These are phyloP conservation scores for Peniophora sp. DNA, from an alignment of 1,284 basidiomycete species.

Conservation along the genomic window DNA sequence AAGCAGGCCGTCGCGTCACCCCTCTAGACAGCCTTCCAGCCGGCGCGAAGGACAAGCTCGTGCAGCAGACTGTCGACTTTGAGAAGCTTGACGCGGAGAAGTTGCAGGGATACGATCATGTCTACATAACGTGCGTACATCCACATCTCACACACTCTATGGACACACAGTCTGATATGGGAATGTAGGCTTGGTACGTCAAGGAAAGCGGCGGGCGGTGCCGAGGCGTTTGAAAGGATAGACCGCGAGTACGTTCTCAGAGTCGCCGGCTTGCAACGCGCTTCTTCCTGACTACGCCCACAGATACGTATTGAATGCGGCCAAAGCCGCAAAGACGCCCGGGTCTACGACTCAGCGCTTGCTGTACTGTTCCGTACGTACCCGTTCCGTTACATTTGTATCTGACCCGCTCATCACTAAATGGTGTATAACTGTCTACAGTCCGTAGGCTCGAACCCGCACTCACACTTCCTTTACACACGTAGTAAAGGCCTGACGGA, in stretches of 20 bases:
- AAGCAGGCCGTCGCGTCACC: constrained; percentile 58
- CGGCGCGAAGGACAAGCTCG: constrained; percentile 37
- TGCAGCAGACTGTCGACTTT: constrained; percentile 59
- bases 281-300: background rate
- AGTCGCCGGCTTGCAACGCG: constrained; percentile 3
- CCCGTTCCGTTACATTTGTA: background rate
- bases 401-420: background rate
- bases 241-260: constrained; percentile 52
- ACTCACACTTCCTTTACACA: constrained; percentile 43
- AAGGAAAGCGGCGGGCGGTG: constrained; percentile 49
- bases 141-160: background rate
- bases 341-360: constrained; percentile 40
- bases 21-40: constrained; percentile 25
- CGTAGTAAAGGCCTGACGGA: constrained; percentile 74
- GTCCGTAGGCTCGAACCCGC: constrained; percentile 39
- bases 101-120: constrained; percentile 57
- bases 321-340: constrained; percentile 48
- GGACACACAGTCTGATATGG: background rate
- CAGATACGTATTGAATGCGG: constrained; percentile 71
- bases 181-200: constrained; percentile 55
- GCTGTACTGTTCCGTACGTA: constrained; percentile 61
- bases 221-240: constrained; percentile 62
- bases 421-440: constrained; percentile 16
- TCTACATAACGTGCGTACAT: constrained; percentile 43
- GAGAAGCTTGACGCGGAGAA: constrained; percentile 46